These are phyloP conservation scores for Buddleja alternifolia DNA, from an alignment of 257 asterid genomes.

Conservation along the genomic window DNA sequence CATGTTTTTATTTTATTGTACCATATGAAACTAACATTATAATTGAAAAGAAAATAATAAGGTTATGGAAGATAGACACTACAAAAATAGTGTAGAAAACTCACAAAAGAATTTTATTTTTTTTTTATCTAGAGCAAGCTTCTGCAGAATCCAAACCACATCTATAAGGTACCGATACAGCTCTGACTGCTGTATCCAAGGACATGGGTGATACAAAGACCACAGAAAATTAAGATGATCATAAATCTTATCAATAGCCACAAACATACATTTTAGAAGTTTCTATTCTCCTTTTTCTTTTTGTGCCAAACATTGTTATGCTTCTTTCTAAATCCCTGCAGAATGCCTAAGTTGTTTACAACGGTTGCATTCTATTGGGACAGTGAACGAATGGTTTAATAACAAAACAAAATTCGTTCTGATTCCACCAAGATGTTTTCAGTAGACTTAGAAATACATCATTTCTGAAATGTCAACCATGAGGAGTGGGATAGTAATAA, in stretches of 20 bases:
- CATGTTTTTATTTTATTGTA: not conserved
- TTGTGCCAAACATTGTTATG: not conserved
- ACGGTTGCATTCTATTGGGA: too few relatives aligned
- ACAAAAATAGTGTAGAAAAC: not conserved
- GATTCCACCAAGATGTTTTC: constrained; percentile 20
- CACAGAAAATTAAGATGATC: not conserved
- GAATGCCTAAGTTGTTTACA: too few relatives aligned
- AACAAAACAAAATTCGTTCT: not conserved
- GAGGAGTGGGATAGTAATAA: not conserved
- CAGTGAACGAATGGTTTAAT: not conserved
- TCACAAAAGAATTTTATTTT: too few relatives aligned
- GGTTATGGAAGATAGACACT: not conserved
- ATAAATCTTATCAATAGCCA: not conserved
- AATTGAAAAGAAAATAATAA: not conserved
- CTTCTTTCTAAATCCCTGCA: not conserved
- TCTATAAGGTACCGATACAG: too few relatives aligned
- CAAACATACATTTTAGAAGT: not conserved
- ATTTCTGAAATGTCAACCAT: not conserved
- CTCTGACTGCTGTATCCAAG: not conserved
- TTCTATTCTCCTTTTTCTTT: not conserved
- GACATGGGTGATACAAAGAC: not conserved
- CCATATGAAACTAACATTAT: not conserved
- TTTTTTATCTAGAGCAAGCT: too few relatives aligned
- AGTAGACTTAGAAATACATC: constrained; percentile 13
- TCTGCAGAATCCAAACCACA: too few relatives aligned